phyloP scores from a whole-genome alignment of 2,329 filamentous ascomycete species.

The Calonectria montana region DNA sequence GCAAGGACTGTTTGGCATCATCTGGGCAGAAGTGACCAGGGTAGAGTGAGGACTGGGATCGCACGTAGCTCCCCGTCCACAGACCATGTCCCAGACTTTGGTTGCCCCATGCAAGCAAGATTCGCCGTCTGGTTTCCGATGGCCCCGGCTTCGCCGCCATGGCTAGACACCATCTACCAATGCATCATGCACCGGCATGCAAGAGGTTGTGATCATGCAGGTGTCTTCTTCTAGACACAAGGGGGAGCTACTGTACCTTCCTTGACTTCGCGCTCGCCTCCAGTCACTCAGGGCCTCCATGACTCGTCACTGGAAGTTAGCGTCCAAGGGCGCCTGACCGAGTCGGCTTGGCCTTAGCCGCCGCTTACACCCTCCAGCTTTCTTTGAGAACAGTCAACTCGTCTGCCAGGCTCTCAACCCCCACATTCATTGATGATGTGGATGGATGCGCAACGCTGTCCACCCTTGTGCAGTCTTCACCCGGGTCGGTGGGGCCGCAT shows the following conservation, averaged over 20 bases:
- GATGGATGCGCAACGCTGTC: slow-evolving; percentile 15
- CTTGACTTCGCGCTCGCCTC: neutral
- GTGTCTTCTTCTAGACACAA: slow-evolving; percentile 36
- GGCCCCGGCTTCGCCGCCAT: slow-evolving; percentile 36
- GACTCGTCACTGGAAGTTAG: slow-evolving; percentile 21
- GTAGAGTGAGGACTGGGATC: slow-evolving; percentile 27
- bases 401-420: slow-evolving; percentile 23
- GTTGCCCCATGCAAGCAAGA: slow-evolving; percentile 37
- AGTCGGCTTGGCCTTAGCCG: slow-evolving; percentile 18
- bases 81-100: slow-evolving; percentile 26
- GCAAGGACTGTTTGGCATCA: slow-evolving; percentile 36
- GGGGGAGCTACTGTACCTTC: slow-evolving; percentile 21
- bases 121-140: slow-evolving; percentile 39
- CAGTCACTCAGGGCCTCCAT: slow-evolving; percentile 10
- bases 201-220: slow-evolving; percentile 43
- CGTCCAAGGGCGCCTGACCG: slow-evolving; percentile 1
- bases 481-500: slow-evolving; percentile 26
- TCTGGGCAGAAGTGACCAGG: slow-evolving; percentile 31
- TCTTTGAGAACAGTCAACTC: neutral
- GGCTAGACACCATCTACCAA: slow-evolving; percentile 38
- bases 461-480: slow-evolving; percentile 9
- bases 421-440: slow-evolving; percentile 23
- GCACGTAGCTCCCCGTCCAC: slow-evolving; percentile 26
- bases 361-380: slow-evolving; percentile 9
- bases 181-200: slow-evolving; percentile 35